A percentile compares a stretch with the other conserved stretches of the same genome.
These are phyloP conservation scores for Geum urbanum DNA, from an alignment of 306 rosid genomes.

Conservation along the genomic window DNA sequence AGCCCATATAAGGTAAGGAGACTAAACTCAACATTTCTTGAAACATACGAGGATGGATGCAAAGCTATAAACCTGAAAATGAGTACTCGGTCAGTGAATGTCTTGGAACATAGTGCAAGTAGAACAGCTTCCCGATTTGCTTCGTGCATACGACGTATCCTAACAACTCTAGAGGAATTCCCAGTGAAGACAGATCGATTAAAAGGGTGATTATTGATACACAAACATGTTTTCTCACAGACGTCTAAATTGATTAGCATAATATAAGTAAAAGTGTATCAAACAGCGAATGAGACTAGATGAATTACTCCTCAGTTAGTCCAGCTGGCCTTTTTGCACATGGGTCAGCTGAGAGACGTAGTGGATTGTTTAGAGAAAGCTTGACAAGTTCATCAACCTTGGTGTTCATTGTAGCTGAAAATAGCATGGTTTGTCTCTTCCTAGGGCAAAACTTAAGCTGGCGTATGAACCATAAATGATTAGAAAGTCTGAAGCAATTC, in stretches of 20 bases:
- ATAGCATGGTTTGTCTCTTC: conserved; percentile 91
- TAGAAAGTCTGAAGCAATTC: neutral
- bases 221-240: too few relatives aligned
- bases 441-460: conserved; percentile 78
- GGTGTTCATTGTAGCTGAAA: too few relatives aligned
- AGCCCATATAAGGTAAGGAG: too few relatives aligned
- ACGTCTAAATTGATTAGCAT: too few relatives aligned
- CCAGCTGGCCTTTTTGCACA: conserved; percentile 74
- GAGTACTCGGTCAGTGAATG: conserved; percentile 69
- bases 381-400: too few relatives aligned
- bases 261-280: neutral
- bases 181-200: too few relatives aligned
- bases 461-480: conserved; percentile 17
- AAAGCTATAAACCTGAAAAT: conserved; percentile 57
- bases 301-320: conserved; percentile 83
- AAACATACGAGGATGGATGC: too few relatives aligned
- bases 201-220: too few relatives aligned
- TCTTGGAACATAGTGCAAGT: conserved; percentile 75
- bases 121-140: conserved; percentile 90
- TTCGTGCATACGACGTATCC: conserved; percentile 83
- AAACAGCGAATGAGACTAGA: conserved; percentile 2
- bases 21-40: too few relatives aligned
- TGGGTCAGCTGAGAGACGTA: too few relatives aligned
- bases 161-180: too few relatives aligned
- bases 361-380: too few relatives aligned